Base-by-base conservation (phyloP, 2,329 filamentous ascomycete genomes). In the Chaetomiaceae sp. region DNA sequence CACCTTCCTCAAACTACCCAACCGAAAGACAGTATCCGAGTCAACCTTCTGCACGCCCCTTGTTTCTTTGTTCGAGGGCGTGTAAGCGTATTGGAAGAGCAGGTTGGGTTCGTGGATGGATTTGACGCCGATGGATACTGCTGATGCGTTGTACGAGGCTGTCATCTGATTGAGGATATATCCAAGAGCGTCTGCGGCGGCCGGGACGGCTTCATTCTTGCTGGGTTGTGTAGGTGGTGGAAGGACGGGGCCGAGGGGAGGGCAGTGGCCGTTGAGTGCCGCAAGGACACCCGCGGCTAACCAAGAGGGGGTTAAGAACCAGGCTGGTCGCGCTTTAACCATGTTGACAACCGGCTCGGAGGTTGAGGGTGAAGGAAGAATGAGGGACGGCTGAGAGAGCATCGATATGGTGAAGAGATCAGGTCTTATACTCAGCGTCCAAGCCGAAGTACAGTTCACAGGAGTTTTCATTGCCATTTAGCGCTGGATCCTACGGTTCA, bases 171-270 rank as follows among this genome's bases (percentile, higher is more conserved):
- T 59, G 2, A 75, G 61, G 2, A 47, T 51, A 2, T 38, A 52
- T 4, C 61, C 61, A 6, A 71, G 51, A 5, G 43, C 48, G 6
- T 49, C 25, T 23, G 65, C 47, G 0, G 69, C 69, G 0, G 50
- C 56, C 43, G 66, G 59, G 1, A 74, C 67, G 0, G 61, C 53
- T 7, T 57, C 46, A 46, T 68, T 66, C n/a, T 60, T 39, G 31
- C 69, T 62, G 3, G 71, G 72, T 7, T 58, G 56, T 23, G 60
- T 64, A 1, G 72, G 71, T 15, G 69, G 65, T 6, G 70, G 72
- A 6, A 74, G 62, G 38, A 74, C 71, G 11, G 70, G 63, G 4
- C 72, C 72, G n/a, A 75, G 64, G 25, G 72, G 72, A n/a, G 72
- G 71, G 19, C 72, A 75, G 20, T 56, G 54, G 22, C 50, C 53